phyloP scores from a whole-genome alignment of 1,139 yeast species.

The Suhomyces panamericanus region DNA sequence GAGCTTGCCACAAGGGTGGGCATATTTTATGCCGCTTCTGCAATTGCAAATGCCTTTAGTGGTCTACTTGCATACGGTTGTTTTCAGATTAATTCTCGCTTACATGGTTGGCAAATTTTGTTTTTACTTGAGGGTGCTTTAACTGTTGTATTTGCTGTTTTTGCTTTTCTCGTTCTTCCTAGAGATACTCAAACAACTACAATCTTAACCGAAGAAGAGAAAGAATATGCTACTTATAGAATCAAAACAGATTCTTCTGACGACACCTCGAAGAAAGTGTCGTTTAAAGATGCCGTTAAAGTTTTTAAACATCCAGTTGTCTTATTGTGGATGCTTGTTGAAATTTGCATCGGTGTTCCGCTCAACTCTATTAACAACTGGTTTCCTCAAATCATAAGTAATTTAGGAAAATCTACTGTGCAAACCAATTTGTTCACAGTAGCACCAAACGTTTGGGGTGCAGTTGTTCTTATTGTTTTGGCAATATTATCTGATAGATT shows the following conservation, averaged over 20 bases:
- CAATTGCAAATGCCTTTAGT: slow-evolving; percentile 25
- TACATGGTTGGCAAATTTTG: slow-evolving; percentile 28
- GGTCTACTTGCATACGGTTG: slow-evolving; percentile 23
- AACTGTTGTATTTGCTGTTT: slow-evolving; percentile 19
- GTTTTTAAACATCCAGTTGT: slow-evolving; percentile 32
- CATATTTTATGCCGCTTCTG: slow-evolving; percentile 23
- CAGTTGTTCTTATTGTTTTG: slow-evolving; percentile 24
- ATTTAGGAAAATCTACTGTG: slow-evolving; percentile 30
- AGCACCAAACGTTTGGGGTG: slow-evolving; percentile 36
- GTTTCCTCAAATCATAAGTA: slow-evolving; percentile 40
- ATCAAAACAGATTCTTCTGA: slow-evolving; percentile 31
- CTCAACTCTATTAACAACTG: slow-evolving; percentile 49
- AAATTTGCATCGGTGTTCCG: slow-evolving; percentile 49
- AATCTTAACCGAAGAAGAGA: slow-evolving; percentile 29
- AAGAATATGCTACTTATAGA: slow-evolving; percentile 26
- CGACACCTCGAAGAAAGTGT: slow-evolving; percentile 19
- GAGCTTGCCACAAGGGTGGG: slow-evolving; percentile 24
- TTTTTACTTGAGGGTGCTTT: slow-evolving; percentile 25
- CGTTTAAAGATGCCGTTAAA: slow-evolving; percentile 28
- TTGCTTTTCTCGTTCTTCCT: slow-evolving; percentile 20
- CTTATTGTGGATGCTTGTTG: slow-evolving; percentile 35
- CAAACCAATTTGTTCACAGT: slow-evolving; percentile 31
- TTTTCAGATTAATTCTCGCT: slow-evolving; percentile 25
- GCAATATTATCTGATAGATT: slow-evolving; percentile 28
- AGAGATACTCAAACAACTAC: slow-evolving; percentile 28